phyloP scores from a whole-genome alignment of 1,284 basidiomycete species.

The Sanguinoderma infundibulare region DNA sequence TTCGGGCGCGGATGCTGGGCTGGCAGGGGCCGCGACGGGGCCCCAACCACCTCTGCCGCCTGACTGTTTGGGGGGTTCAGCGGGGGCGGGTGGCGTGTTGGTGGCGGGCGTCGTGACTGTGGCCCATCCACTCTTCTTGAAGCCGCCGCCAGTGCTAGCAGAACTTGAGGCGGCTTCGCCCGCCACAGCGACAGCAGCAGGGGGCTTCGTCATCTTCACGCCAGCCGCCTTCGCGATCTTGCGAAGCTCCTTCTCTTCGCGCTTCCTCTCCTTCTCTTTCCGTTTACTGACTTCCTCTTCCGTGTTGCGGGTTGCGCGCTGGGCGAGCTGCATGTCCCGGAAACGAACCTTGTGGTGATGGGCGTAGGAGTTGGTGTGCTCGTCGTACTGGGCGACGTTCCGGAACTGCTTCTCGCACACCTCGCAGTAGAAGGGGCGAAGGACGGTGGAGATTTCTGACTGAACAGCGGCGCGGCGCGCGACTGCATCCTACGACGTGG shows the following conservation, averaged over 20 bases:
- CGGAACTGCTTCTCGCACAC: constrained; percentile 86
- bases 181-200: constrained; percentile 22
- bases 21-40: constrained; percentile 12
- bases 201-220: constrained; percentile 66
- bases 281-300: constrained; percentile 70
- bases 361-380: constrained; percentile 84
- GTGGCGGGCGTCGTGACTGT: constrained; percentile 23
- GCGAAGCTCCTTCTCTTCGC: constrained; percentile 80
- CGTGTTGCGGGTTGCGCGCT: constrained; percentile 52
- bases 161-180: constrained; percentile 23
- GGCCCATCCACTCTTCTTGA: constrained; percentile 68
- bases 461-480: constrained; percentile 69
- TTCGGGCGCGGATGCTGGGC: constrained; percentile 27
- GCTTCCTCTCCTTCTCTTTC: constrained; percentile 81
- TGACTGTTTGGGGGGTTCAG: constrained; percentile 17
- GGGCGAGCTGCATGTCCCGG: constrained; percentile 73
- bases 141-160: constrained; percentile 35
- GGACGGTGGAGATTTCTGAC: constrained; percentile 65
- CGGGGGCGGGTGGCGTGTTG: not conserved
- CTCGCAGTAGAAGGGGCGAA: constrained; percentile 77
- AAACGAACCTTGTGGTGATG: constrained; percentile 82
- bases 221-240: constrained; percentile 81
- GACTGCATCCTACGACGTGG: constrained; percentile 58
- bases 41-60: constrained; percentile 16
- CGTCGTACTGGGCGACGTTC: constrained; percentile 82